Percentiles rank a stretch among this genome's conserved stretches.
Conservation (phyloP, 1,284 basidiomycete genomes). For the Cutaneotrichosporon curvatum region DNA sequence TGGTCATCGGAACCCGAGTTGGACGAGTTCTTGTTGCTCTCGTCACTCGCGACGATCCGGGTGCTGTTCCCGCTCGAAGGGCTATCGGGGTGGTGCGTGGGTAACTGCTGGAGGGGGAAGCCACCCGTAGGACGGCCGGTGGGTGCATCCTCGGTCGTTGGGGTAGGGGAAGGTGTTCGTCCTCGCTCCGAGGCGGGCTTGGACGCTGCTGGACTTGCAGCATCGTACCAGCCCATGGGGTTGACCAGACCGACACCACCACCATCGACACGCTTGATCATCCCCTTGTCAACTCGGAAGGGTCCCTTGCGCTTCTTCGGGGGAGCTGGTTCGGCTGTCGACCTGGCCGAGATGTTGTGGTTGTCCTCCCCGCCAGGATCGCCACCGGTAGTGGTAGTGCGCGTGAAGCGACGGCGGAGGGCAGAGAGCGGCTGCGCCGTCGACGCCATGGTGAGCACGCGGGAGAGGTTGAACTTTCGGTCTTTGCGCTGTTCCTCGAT, state of each 20-base stretch:
- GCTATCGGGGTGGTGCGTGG: too few species aligned
- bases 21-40: not conserved
- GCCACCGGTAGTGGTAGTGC: not conserved
- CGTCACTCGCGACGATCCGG: not conserved
- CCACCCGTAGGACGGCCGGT: too few species aligned
- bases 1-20: too few species aligned
- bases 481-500: slow-evolving; percentile 48
- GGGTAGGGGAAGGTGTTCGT: not conserved
- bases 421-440: not conserved
- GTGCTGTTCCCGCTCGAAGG: not conserved
- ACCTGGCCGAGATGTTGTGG: not conserved
- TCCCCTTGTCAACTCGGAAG: slow-evolving; percentile 57
- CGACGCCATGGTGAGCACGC: slow-evolving; percentile 26
- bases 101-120: too few species aligned
- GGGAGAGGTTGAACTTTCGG: slow-evolving; percentile 22
- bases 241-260: slow-evolving; percentile 72
- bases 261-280: slow-evolving; percentile 74
- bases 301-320: slow-evolving; percentile 34
- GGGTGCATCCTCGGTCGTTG: too few species aligned
- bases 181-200: not conserved
- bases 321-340: slow-evolving; percentile 5
- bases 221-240: slow-evolving; percentile 57
- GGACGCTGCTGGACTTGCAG: slow-evolving; percentile 1
- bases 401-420: slow-evolving; percentile 26
- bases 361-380: not conserved